Base-by-base conservation (phyloP, 306 rosid genomes). In the Cajanus cajan region DNA sequence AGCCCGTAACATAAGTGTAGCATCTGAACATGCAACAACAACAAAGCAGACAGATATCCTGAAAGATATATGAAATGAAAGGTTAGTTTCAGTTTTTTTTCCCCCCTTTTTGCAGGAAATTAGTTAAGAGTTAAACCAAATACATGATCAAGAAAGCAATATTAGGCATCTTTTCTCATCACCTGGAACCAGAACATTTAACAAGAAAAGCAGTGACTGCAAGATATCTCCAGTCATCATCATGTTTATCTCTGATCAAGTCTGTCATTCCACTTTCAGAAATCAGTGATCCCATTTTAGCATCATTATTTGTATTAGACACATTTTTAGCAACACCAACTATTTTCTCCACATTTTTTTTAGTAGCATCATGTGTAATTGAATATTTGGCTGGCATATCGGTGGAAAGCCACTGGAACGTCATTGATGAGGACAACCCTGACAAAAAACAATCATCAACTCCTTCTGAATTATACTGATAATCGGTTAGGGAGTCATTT, bases 321-420 rank as follows among this genome's bases (percentile, higher is more conserved):
- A 61, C 80, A 86, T 74, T 65, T 54, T 72, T 85, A 65, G 78
- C 82, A 65, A 74, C 62, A 69, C 69, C 82, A 80, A 44, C 80
- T 57, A 40, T 62, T 75, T 81, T 80, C 83, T 59, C 77, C 28
- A 0, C 34, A 54, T 55, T 80, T 62, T 63, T 80, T 83, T 69
- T 69, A 4, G 83, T 68, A 87, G 14, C 72, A 72, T 86, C 85
- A 43, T 36, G 84, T 24, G 85, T 55, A 74, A 70, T 82, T 12
- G 90, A 82, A 84, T 78, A 81, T 83, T 88, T 95, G 79, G 87
- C 80, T 57, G 98, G 99, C 98, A 93, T 93, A 73, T 93, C 98
- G 65, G 96, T 92, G 68, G 99, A 93, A 76, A 93, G 97, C 99
- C 99, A 95, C 92, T 93, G 96, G 87, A 95, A 95, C 22, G 93